These are phyloP conservation scores for Sporothrix globosa DNA, from an alignment of 2,329 filamentous ascomycete genomes.

Conservation along the genomic window DNA sequence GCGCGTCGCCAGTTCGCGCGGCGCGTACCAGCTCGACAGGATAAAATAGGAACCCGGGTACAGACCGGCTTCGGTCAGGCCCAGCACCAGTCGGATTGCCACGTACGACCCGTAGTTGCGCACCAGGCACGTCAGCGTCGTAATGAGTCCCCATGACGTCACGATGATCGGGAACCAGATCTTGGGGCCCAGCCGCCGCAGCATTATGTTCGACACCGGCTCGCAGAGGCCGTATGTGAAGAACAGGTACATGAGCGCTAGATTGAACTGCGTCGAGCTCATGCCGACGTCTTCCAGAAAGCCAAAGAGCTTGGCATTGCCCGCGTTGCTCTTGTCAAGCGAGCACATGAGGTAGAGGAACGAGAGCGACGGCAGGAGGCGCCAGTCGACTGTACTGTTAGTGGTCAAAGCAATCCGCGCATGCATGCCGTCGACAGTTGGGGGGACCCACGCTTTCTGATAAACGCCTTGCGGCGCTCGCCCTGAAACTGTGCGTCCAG, in stretches of 20 bases:
- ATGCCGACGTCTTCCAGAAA: constrained; percentile 24
- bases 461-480: constrained; percentile 22
- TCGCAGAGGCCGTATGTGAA: constrained; percentile 26
- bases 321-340: constrained; percentile 49
- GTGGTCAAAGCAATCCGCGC: no score
- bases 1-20: constrained; percentile 34
- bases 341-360: constrained; percentile 47
- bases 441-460: constrained; percentile 1
- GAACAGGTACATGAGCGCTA: constrained; percentile 32
- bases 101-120: constrained; percentile 67
- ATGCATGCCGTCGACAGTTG: no score
- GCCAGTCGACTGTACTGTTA: constrained; percentile 53
- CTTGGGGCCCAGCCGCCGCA: constrained; percentile 10
- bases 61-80: constrained; percentile 68
- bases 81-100: constrained; percentile 68
- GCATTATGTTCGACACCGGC: constrained; percentile 31
- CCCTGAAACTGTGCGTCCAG: constrained; percentile 21
- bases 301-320: constrained; percentile 43
- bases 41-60: constrained; percentile 63
- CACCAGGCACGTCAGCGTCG: constrained; percentile 69
- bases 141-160: constrained; percentile 66
- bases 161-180: constrained; percentile 35
- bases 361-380: constrained; percentile 48
- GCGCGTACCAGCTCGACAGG: constrained; percentile 37
- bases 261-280: constrained; percentile 30